These are phyloP conservation scores for Leptographium flavum DNA, from an alignment of 2,329 filamentous ascomycete species.

Conservation along the genomic window DNA sequence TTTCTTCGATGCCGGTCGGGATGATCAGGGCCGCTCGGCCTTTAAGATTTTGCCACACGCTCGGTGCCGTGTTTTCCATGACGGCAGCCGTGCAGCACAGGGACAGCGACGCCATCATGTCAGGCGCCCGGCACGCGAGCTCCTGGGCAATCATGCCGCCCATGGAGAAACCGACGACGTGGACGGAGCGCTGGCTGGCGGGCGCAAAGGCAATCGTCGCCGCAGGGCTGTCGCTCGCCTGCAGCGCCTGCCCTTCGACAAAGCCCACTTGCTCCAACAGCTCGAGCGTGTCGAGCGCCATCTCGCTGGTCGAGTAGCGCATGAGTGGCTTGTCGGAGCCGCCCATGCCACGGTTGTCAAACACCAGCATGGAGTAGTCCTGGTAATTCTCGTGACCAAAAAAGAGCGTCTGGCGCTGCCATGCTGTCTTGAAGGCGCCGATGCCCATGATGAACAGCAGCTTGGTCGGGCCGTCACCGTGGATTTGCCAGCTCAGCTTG, in stretches of 20 bases:
- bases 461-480: conserved; percentile 59
- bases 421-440: conserved; percentile 50
- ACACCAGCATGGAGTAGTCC: conserved; percentile 58
- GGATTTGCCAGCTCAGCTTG: conserved; percentile 64
- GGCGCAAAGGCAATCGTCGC: background rate
- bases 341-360: conserved; percentile 80
- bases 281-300: conserved; percentile 68
- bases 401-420: conserved; percentile 72
- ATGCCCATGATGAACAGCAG: conserved; percentile 74
- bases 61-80: conserved; percentile 47
- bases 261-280: conserved; percentile 53
- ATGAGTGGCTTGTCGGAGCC: conserved; percentile 61
- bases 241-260: no score
- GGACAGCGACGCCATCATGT: conserved; percentile 38
- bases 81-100: conserved; percentile 48
- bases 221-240: background rate
- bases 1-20: conserved; percentile 55
- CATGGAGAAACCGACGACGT: conserved; percentile 69
- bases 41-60: conserved; percentile 45
- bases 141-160: conserved; percentile 91
- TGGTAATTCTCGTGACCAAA: conserved; percentile 59
- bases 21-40: conserved; percentile 42
- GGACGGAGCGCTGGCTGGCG: conserved; percentile 24
- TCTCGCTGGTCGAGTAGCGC: conserved; percentile 70
- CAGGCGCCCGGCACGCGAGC: conserved; percentile 40